Base-by-base conservation (phyloP, 345 rosid genomes). In the Eucalyptus erythrocorys region DNA sequence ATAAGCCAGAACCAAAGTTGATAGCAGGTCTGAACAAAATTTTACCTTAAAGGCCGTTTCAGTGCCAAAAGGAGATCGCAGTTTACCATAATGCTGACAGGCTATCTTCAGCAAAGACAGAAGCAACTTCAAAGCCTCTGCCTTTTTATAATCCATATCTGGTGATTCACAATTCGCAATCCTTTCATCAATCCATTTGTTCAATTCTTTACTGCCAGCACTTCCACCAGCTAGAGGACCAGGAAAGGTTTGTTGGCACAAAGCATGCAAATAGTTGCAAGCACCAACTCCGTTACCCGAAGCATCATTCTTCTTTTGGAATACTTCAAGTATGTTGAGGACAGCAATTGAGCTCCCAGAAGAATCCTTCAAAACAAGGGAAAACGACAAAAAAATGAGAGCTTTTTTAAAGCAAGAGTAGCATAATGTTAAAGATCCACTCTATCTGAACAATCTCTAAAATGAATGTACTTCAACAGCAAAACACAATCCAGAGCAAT, bases 201-300 rank as follows among this genome's bases (percentile, higher is more conserved):
- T 90, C 92, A 98, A 93, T 86, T 98, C 99, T 92, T 96, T 97
- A 91, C 90, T 95, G 89, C 99, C 97, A 88, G 90, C 97, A 95
- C 89, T 95, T 85, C 99, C 99, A 84, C 99, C 99, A 91, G 95
- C 96, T 95, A 98, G 92, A 43, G 99, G 99, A 90, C 99, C 99
- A 49, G 99, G 96, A 93, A 96, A 94, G 84, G 96, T 92, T 89
- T 95, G 96, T 90, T 95, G 96, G 93, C 94, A 91, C 85, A 98
- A 93, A 90, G 96, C 91, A 92, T 59, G 94, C 55, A 97, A 94
- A 93, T 98, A 98, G 91, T 92, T 92, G 90, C 89, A 93, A 59
- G 91, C 86, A 64, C 91, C 90, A 86, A 89, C 90, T 92, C 95
- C 94, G 85, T 87, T 42, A 87, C 89, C 89, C 87, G 93, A 89